These are phyloP conservation scores for Dianthus caryophyllus DNA, from an alignment of 148 eudicot species.

Conservation along the genomic window DNA sequence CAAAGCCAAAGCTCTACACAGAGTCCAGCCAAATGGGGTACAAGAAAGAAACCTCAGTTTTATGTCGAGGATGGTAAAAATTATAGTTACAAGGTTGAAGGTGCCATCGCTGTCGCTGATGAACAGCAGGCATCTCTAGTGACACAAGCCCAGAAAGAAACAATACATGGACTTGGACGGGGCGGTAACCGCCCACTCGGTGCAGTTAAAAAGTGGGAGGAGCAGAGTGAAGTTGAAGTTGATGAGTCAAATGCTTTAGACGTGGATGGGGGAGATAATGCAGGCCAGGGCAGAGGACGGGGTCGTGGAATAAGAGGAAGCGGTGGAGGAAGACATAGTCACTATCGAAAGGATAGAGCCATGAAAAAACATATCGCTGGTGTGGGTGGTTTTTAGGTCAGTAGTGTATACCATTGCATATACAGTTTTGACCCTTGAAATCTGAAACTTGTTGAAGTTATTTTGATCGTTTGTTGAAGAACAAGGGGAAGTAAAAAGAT, in stretches of 20 bases:
- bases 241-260: slow-evolving; percentile 31
- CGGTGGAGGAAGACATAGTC: slow-evolving; percentile 37
- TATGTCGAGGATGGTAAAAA: slow-evolving; percentile 95
- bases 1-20: no score
- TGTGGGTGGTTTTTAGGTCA: slow-evolving; percentile 42
- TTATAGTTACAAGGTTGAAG: slow-evolving; percentile 92
- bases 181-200: slow-evolving; percentile 87
- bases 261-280: slow-evolving; percentile 41
- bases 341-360: slow-evolving; percentile 64
- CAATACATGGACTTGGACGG: slow-evolving; percentile 82
- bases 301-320: slow-evolving; percentile 41
- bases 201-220: slow-evolving; percentile 47
- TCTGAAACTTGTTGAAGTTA: no score
- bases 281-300: slow-evolving; percentile 33
- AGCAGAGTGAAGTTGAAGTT: slow-evolving; percentile 30
- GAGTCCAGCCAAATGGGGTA: slow-evolving; percentile 54
- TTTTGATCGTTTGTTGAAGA: no score
- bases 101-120: slow-evolving; percentile 72
- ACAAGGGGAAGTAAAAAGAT: no score
- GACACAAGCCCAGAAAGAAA: slow-evolving; percentile 57
- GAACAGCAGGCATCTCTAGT: slow-evolving; percentile 60
- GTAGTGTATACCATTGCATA: not conserved
- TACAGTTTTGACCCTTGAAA: no score
- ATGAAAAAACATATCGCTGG: slow-evolving; percentile 74
- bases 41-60: slow-evolving; percentile 70